Evolutionary conservation across 371 early-diverging fungal species (phyloP), one percentile per base, ranked within the genome.

Genomic region (Syncephalastrum racemosum): DNA sequence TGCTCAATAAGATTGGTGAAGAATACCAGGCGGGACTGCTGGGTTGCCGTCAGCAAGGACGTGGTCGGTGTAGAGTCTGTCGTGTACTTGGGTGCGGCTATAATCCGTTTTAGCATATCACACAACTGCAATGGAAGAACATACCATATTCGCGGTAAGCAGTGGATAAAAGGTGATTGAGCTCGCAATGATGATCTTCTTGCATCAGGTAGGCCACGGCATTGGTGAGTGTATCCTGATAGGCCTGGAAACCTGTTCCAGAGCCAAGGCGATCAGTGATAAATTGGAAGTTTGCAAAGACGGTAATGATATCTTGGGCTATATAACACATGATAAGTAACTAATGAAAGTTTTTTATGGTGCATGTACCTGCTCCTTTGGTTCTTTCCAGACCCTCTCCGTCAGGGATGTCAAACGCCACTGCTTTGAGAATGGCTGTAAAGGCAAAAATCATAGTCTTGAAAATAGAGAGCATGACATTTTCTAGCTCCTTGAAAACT

Each of bases 1-100:
- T 81, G 83, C 40, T 85, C 85, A 58, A 73, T 51, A 18, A 85
- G 51, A 52, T 85, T 81, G 42, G 79, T 75, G 43, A 73, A 81
- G 63, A 79, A 85, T 15, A 73, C 51, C 0, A 80, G 63, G 6
- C 83, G 70, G 5, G 75, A 64, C 58, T 75, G 75, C 42, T 75
- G 67, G 1, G 70, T 69, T 1, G 69, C 62, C 2, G 80, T 66
- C n/a, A 79, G 51, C 4, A 71, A 8, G 6, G 67, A 60, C 0
- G 61, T 62, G 4, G 65, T 53, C 14, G 31, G 62, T 13, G 58
- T 64, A 7, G 19, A 50, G 31, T 66, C 61, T 4, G 16, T 19
- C 5, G 56, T 62, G 45, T 53, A 67, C 27, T 56, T 48, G 39
- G 60, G 43, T 2, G 72, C 52, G 4, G 50, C 63, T 66, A 55